phyloP scores from a whole-genome alignment of 768 basidiomycete genomes.

The Pleurotus ostreatus region DNA sequence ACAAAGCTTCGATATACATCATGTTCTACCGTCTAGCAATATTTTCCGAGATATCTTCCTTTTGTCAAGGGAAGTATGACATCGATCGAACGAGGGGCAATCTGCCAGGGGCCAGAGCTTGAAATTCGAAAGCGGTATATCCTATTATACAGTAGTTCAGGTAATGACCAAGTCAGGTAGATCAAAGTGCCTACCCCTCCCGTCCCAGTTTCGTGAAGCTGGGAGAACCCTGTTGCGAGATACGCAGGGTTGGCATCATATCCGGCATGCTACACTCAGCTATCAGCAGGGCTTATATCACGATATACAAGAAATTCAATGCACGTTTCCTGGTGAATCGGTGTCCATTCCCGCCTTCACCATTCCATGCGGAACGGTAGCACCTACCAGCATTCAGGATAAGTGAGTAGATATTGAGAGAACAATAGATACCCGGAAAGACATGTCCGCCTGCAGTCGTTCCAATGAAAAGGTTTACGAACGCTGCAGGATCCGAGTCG shows the following conservation, averaged over 20 bases:
- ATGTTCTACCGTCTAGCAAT: constrained; percentile 38
- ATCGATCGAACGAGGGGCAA: constrained; percentile 50
- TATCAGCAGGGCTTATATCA: not conserved
- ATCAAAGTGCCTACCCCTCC: constrained; percentile 40
- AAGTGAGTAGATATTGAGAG: not conserved
- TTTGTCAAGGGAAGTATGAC: constrained; percentile 40
- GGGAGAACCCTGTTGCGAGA: constrained; percentile 57
- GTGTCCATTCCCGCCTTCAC: constrained; percentile 66
- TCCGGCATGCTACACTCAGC: constrained; percentile 34
- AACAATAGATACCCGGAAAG: constrained; percentile 46
- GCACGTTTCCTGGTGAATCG: constrained; percentile 56
- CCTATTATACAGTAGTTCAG: constrained; percentile 23
- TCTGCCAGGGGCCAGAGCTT: constrained; percentile 52
- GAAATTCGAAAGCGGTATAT: constrained; percentile 55
- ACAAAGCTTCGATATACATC: not conserved
- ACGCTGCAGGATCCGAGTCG: constrained; percentile 31
- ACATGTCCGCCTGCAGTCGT: constrained; percentile 62
- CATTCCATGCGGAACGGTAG: constrained; percentile 65
- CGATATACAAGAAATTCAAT: constrained; percentile 10
- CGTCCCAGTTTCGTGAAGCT: constrained; percentile 60
- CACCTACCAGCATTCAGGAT: constrained; percentile 32
- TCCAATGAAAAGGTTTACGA: constrained; percentile 60
- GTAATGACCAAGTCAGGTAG: not conserved
- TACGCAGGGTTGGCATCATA: constrained; percentile 38
- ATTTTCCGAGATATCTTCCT: constrained; percentile 44